Evolutionary conservation across 1,284 basidiomycete species (phyloP).

Genomic region (Microbotryum silenes-acaulis): DNA sequence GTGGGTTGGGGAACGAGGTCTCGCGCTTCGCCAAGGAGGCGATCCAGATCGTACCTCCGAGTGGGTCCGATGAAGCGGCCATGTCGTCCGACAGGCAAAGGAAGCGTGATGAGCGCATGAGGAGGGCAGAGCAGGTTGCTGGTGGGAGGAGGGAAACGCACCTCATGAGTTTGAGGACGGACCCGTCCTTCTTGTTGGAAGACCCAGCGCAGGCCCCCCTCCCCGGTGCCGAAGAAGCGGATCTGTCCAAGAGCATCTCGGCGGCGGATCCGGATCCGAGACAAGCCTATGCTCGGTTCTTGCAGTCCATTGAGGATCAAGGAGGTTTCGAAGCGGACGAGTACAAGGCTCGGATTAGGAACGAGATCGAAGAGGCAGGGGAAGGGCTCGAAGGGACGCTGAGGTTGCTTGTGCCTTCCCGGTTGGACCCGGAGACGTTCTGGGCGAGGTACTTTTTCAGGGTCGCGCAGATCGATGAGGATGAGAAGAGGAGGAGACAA

Average conservation of each 20-base stretch:
- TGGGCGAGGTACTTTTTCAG: slow-evolving; percentile 92
- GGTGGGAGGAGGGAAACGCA: slow-evolving; percentile 68
- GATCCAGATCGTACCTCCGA: slow-evolving; percentile 77
- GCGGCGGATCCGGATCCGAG: slow-evolving; percentile 45
- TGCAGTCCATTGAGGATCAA: slow-evolving; percentile 30
- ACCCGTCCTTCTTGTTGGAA: slow-evolving; percentile 64
- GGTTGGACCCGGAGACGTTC: slow-evolving; percentile 62
- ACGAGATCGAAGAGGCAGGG: slow-evolving; percentile 44
- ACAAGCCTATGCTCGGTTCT: slow-evolving; percentile 55
- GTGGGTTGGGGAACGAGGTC: slow-evolving; percentile 28
- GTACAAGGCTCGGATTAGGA: slow-evolving; percentile 39
- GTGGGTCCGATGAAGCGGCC: slow-evolving; percentile 32
- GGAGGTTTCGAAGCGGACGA: slow-evolving; percentile 22
- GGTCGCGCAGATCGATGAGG: slow-evolving; percentile 69
- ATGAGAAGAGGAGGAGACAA: slow-evolving; percentile 72
- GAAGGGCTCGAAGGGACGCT: slow-evolving; percentile 53
- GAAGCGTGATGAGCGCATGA: slow-evolving; percentile 10
- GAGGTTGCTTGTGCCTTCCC: slow-evolving; percentile 52
- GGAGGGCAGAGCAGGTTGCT: slow-evolving; percentile 50
- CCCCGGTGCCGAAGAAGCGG: not conserved
- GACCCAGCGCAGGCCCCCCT: slow-evolving; percentile 52
- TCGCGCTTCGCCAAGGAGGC: slow-evolving; percentile 53
- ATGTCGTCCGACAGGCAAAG: slow-evolving; percentile 21
- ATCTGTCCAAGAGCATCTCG: not conserved
- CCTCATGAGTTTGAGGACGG: slow-evolving; percentile 61